A percentile compares a stretch with the other conserved stretches of the same genome.
Conservation (phyloP, 345 rosid genomes). For the Populus simonii region DNA sequence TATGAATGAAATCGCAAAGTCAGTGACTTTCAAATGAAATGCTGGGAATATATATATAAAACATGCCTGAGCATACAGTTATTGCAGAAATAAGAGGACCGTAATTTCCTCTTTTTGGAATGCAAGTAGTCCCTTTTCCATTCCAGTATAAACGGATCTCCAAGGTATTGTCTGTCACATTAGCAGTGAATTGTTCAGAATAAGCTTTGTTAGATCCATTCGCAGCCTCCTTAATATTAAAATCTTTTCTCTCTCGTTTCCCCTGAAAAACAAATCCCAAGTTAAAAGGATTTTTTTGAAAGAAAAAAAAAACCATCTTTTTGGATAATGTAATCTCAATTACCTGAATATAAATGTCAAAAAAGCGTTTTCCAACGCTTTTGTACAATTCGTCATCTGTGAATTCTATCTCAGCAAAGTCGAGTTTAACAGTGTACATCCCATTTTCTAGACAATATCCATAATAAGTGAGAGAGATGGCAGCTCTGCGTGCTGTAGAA, state of each 20-base stretch:
- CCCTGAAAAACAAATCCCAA: neutral
- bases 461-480: neutral
- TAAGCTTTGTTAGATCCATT: neutral
- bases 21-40: too few relatives aligned
- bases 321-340: neutral
- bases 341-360: conserved; percentile 10
- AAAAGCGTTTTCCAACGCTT: neutral
- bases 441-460: conserved; percentile 6
- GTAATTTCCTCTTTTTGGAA: conserved; percentile 44
- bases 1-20: too few relatives aligned
- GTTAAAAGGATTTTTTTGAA: neutral
- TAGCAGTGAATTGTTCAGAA: conserved; percentile 5
- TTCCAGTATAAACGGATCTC: conserved; percentile 64
- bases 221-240: neutral
- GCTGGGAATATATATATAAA: neutral
- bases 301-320: too few relatives aligned
- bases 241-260: neutral
- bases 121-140: conserved; percentile 55
- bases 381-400: neutral
- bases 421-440: neutral
- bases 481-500: neutral
- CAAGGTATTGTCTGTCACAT: conserved; percentile 33
- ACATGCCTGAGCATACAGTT: conserved; percentile 52
- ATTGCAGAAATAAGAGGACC: conserved; percentile 70
- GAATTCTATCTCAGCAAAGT: conserved; percentile 13